phyloP scores from a whole-genome alignment of 129 eudicot genomes.

The Flaveria trinervia region DNA sequence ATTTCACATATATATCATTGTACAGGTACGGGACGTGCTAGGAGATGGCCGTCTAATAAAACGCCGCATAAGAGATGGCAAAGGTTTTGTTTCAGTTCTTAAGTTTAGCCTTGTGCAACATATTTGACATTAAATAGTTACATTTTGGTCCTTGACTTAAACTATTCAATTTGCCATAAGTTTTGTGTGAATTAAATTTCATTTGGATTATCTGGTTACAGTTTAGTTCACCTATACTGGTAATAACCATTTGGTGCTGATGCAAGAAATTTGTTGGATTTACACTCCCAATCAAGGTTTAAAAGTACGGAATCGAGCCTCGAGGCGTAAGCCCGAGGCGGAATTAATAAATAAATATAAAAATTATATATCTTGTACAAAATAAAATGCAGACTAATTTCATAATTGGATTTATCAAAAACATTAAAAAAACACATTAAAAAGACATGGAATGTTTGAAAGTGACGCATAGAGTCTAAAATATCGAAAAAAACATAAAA shows the following conservation, averaged over 20 bases:
- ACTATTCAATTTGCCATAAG: not conserved
- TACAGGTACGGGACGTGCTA: conserved; percentile 96
- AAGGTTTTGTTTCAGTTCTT: conserved; percentile 53
- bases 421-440: too few relatives aligned
- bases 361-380: too few relatives aligned
- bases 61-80: conserved; percentile 94
- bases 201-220: conserved; percentile 3
- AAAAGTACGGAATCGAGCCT: too few relatives aligned
- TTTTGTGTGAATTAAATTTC: not conserved
- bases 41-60: conserved; percentile 99
- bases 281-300: not conserved
- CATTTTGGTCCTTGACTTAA: conserved; percentile 12
- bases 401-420: too few relatives aligned
- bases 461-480: too few relatives aligned
- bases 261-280: not conserved
- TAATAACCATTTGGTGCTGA: conserved; percentile 13
- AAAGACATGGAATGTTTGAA: too few relatives aligned
- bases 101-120: not conserved
- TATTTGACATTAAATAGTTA: conserved; percentile 11
- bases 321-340: too few relatives aligned
- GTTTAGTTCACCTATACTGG: conserved; percentile 12
- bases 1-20: conserved; percentile 13
- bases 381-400: too few relatives aligned
- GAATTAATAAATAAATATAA: too few relatives aligned
- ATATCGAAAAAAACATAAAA: too few relatives aligned